Percentiles rank a stretch among this genome's conserved stretches.
Evolutionary conservation across 1,284 basidiomycete species (phyloP).

Genomic region (Cutaneotrichosporon curvatum): DNA sequence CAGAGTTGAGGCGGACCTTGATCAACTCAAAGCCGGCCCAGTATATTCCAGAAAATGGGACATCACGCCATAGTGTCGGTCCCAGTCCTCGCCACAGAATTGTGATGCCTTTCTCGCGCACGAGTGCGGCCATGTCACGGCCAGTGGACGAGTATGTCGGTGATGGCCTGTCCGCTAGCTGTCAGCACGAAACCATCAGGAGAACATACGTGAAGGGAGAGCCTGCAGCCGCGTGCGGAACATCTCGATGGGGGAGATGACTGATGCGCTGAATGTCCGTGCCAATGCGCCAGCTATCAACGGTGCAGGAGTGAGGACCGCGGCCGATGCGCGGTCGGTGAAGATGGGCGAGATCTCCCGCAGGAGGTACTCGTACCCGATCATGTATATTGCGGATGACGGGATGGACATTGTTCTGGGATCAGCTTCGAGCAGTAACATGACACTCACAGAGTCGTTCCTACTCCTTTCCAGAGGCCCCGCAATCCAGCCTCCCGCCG

Average conservation of each 20-base stretch:
- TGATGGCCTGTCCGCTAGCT: slow-evolving; percentile 53
- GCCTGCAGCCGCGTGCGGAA: slow-evolving; percentile 91
- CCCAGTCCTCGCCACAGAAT: slow-evolving; percentile 86
- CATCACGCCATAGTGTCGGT: slow-evolving; percentile 91
- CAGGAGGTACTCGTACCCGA: slow-evolving; percentile 87
- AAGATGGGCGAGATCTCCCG: slow-evolving; percentile 37
- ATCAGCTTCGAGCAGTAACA: slow-evolving; percentile 1
- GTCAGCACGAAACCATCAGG: not conserved
- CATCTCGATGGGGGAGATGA: slow-evolving; percentile 85
- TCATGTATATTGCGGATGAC: slow-evolving; percentile 88
- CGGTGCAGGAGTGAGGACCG: slow-evolving; percentile 57
- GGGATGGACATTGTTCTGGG: slow-evolving; percentile 81
- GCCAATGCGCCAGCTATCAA: slow-evolving; percentile 76
- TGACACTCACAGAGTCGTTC: slow-evolving; percentile 67
- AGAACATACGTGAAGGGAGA: slow-evolving; percentile 50
- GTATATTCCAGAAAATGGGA: slow-evolving; percentile 78
- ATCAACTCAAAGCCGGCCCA: slow-evolving; percentile 45
- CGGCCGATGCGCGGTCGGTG: slow-evolving; percentile 22
- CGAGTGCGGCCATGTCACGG: slow-evolving; percentile 47
- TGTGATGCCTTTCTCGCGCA: slow-evolving; percentile 57
- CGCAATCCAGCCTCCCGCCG: slow-evolving; percentile 65
- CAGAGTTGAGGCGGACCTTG: slow-evolving; percentile 37
- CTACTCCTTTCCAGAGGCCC: slow-evolving; percentile 84
- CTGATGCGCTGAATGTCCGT: slow-evolving; percentile 68
- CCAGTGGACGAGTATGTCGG: slow-evolving; percentile 52